These are phyloP conservation scores for Ogataea pini DNA, from an alignment of 805 yeast species.

Conservation along the genomic window DNA sequence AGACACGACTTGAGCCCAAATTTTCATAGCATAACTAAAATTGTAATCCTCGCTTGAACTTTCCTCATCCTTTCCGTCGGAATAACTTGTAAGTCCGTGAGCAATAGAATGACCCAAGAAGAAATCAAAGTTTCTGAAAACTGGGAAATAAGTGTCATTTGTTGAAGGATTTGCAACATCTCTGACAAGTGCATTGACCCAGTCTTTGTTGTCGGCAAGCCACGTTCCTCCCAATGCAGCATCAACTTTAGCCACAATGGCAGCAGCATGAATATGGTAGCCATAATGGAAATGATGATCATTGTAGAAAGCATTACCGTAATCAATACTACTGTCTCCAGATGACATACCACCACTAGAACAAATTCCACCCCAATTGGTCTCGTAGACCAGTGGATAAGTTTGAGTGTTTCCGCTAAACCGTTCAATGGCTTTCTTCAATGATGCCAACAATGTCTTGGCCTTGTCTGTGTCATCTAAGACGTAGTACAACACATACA, in stretches of 20 bases:
- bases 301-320: constrained; percentile 69
- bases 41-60: constrained; percentile 67
- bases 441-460: constrained; percentile 48
- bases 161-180: constrained; percentile 64
- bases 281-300: constrained; percentile 81
- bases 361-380: constrained; percentile 70
- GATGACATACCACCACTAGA: constrained; percentile 58
- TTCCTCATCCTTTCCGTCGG: constrained; percentile 68
- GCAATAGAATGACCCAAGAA: constrained; percentile 72
- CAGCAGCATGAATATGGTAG: constrained; percentile 71
- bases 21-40: constrained; percentile 62
- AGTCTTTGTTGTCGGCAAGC: constrained; percentile 48
- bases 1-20: constrained; percentile 61
- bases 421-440: constrained; percentile 66
- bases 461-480: constrained; percentile 57
- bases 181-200: constrained; percentile 59
- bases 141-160: constrained; percentile 56
- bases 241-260: constrained; percentile 60
- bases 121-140: constrained; percentile 63
- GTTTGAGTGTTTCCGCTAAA: constrained; percentile 67
- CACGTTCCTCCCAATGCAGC: constrained; percentile 49
- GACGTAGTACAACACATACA: constrained; percentile 67
- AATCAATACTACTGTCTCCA: constrained; percentile 57
- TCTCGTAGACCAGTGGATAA: constrained; percentile 74
- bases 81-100: constrained; percentile 54